These are phyloP conservation scores for Xylaria sp. DNA, from an alignment of 2,329 filamentous ascomycete species.

Conservation along the genomic window DNA sequence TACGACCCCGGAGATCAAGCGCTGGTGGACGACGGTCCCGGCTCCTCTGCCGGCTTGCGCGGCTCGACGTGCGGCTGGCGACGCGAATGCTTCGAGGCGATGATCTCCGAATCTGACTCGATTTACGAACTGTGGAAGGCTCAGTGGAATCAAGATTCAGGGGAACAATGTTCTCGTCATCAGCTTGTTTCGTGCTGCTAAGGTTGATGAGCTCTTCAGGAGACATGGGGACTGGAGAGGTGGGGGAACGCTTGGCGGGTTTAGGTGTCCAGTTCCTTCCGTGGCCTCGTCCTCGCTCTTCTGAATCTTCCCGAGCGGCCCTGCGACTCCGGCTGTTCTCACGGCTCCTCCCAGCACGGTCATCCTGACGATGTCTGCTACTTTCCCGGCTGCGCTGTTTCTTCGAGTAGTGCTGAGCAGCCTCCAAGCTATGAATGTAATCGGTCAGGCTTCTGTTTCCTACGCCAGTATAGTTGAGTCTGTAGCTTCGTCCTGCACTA, in stretches of 20 bases:
- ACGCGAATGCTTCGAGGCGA: conserved; percentile 49
- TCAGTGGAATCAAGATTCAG: conserved; percentile 53
- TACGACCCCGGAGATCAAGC: conserved; percentile 70
- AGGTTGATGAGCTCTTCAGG: conserved; percentile 82
- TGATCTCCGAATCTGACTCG: conserved; percentile 48
- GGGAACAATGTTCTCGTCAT: conserved; percentile 42
- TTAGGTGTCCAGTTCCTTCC: conserved; percentile 73
- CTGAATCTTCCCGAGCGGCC: conserved; percentile 69
- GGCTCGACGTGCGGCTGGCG: conserved; percentile 62
- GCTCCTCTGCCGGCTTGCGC: conserved; percentile 59
- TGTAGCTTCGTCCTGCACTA: conserved; percentile 61
- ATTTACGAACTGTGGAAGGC: conserved; percentile 59
- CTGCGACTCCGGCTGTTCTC: conserved; percentile 63
- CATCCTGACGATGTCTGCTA: conserved; percentile 61
- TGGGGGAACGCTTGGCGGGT: conserved; percentile 85
- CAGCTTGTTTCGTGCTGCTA: conserved; percentile 58
- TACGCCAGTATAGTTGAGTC: conserved; percentile 58
- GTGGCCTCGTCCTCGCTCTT: conserved; percentile 73
- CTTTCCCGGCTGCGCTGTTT: conserved; percentile 66
- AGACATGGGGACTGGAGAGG: conserved; percentile 93
- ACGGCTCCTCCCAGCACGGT: conserved; percentile 55
- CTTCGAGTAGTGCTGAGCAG: conserved; percentile 73
- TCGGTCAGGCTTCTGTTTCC: conserved; percentile 75
- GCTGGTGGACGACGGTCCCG: conserved; percentile 58
- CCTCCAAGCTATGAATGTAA: conserved; percentile 87